Percentiles rank a stretch among this genome's conserved stretches.
phyloP scores from a whole-genome alignment of 768 basidiomycete genomes.

The Tubosaeta brunneosetosa region DNA sequence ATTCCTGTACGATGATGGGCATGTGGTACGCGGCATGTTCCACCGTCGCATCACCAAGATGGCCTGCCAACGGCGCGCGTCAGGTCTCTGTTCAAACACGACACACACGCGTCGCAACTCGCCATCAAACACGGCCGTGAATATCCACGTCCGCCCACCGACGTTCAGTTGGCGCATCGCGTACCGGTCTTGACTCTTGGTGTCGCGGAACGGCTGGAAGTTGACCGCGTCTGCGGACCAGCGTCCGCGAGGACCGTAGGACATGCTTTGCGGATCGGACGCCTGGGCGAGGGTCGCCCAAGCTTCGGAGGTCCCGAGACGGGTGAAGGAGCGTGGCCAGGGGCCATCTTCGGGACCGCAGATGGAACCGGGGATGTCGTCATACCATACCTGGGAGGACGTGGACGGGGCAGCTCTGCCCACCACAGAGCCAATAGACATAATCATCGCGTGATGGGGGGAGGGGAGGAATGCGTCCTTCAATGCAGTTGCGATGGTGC shows the following conservation, averaged over 20 bases:
- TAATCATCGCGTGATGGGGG: slow-evolving; percentile 11
- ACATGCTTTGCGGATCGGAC: slow-evolving; percentile 47
- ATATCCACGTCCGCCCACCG: slow-evolving; percentile 53
- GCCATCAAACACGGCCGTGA: slow-evolving; percentile 72
- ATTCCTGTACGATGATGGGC: slow-evolving; percentile 61
- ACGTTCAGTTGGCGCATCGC: slow-evolving; percentile 54
- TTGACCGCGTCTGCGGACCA: slow-evolving; percentile 57
- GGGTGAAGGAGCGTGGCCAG: slow-evolving; percentile 58
- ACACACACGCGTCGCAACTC: slow-evolving; percentile 16
- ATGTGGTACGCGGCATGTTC: slow-evolving; percentile 65
- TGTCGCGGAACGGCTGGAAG: slow-evolving; percentile 57
- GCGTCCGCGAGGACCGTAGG: slow-evolving; percentile 34
- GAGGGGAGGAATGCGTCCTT: neutral
- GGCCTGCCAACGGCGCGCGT: slow-evolving; percentile 38
- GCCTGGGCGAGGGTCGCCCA: slow-evolving; percentile 48
- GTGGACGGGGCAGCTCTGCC: slow-evolving; percentile 13
- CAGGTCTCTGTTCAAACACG: neutral
- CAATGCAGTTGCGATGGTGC: slow-evolving; percentile 6
- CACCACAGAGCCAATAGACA: slow-evolving; percentile 14
- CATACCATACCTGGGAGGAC: slow-evolving; percentile 44
- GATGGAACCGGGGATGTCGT: slow-evolving; percentile 59
- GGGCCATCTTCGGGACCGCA: slow-evolving; percentile 61
- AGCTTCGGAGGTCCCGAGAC: slow-evolving; percentile 46
- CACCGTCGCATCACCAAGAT: slow-evolving; percentile 65
- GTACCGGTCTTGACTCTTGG: slow-evolving; percentile 61